phyloP scores from a whole-genome alignment of 2,329 filamentous ascomycete species.

The Thielaviopsis punctulata region DNA sequence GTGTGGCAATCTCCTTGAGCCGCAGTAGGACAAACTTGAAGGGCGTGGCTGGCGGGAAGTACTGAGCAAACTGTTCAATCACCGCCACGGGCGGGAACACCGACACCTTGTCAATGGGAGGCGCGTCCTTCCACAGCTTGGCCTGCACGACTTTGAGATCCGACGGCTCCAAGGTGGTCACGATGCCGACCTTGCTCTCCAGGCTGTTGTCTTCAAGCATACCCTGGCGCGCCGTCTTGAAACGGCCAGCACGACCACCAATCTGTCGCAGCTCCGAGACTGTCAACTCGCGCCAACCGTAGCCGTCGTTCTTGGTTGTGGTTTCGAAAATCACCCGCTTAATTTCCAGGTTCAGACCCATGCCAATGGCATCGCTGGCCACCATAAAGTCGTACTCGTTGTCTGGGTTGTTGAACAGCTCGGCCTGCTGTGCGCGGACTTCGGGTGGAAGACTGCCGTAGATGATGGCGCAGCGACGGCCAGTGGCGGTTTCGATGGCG shows the following conservation, averaged over 20 bases:
- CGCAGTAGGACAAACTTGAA: conserved; percentile 69
- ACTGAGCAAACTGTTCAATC: conserved; percentile 59
- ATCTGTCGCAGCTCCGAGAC: conserved; percentile 87
- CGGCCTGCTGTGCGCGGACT: conserved; percentile 78
- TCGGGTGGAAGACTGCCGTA: conserved; percentile 88
- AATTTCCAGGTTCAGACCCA: conserved; percentile 88
- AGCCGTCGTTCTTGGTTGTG: conserved; percentile 53
- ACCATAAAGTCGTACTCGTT: conserved; percentile 93
- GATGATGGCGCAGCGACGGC: conserved; percentile 72
- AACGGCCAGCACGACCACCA: conserved; percentile 79
- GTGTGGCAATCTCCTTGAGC: conserved; percentile 48
- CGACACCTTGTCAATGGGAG: conserved; percentile 52
- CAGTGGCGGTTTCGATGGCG: conserved; percentile 59
- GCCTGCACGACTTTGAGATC: conserved; percentile 47
- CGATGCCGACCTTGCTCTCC: conserved; percentile 43
- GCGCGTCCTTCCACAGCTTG: conserved; percentile 46
- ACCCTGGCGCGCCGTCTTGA: conserved; percentile 49
- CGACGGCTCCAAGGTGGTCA: conserved; percentile 57
- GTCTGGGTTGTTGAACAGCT: conserved; percentile 82
- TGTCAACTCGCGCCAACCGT: conserved; percentile 36
- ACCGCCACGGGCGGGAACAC: conserved; percentile 55
- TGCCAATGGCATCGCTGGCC: conserved; percentile 89
- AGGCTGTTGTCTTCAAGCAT: conserved; percentile 13
- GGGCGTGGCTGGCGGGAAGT: conserved; percentile 66
- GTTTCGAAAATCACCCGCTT: conserved; percentile 80